Conservation (phyloP, 2,329 filamentous ascomycete species). For the Erysiphe neolycopersici region DNA sequence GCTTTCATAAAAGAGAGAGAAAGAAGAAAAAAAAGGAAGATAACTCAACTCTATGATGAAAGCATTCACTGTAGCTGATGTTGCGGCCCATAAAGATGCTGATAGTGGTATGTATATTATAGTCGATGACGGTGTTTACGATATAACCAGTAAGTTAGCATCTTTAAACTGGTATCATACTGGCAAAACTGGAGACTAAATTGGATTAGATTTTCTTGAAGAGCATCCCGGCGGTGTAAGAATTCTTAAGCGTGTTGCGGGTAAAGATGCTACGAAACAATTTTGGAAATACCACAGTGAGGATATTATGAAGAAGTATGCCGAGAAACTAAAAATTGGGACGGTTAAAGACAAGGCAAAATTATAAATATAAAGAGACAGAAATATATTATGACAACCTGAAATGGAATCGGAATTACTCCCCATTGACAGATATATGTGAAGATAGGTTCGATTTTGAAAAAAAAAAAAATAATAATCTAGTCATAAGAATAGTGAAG, state of each 20-base stretch:
- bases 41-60: not conserved
- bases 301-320: slow-evolving; percentile 31
- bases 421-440: no score
- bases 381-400: no score
- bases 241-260: slow-evolving; percentile 12
- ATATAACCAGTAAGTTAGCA: slow-evolving; percentile 38
- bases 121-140: slow-evolving; percentile 87
- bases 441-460: no score
- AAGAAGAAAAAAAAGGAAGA: no score
- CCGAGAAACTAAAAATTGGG: slow-evolving; percentile 35
- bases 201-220: not conserved
- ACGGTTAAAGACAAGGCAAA: not conserved
- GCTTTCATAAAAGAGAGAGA: no score
- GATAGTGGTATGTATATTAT: slow-evolving; percentile 59
- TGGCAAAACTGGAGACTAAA: not conserved
- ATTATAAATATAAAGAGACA: not conserved
- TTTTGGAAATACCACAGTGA: slow-evolving; percentile 16
- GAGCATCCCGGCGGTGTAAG: slow-evolving; percentile 12
- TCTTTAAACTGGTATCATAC: not conserved
- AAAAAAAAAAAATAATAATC: no score
- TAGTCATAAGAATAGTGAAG: no score
- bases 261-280: slow-evolving; percentile 14
- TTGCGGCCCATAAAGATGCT: slow-evolving; percentile 73
- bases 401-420: no score
- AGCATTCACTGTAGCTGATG: slow-evolving; percentile 50